Base-by-base conservation (phyloP, 129 eudicot genomes). In the Heracleum sosnowskyi region DNA sequence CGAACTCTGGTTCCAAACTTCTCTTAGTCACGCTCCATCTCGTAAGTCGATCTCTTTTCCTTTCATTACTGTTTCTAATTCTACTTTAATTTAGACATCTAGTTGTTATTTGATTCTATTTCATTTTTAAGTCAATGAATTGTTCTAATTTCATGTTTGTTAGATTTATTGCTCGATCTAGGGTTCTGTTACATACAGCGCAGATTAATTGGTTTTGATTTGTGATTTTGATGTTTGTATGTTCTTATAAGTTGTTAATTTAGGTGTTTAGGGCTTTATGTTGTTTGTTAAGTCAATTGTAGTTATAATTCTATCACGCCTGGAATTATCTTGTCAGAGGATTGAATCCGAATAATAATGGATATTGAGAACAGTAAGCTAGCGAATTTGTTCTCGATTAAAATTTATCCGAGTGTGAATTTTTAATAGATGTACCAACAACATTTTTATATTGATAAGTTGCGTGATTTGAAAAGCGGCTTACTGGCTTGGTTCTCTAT, bases 1-100 rank as follows among this genome's bases (percentile, higher is more conserved):
- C 11, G 94, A 95, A 89, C 91, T 88, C 71, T 95, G 98, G 98
- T 95, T 95, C 37, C 90, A 95, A 24, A 81, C 82, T 10, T 78
- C 87, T 7, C 82, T 80, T 47, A 81, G 90, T 75, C 80, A 91
- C 71, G 97, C 98, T 45, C 98, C 98, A 51, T 95, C 98, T 46
- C 98, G 98, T 95, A 87, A 4, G 97, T 85, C 55, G 4, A 18
- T 39, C 36, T 51, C 60, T 6, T 51, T 6, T 20, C 62, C 22
- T 5, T 47, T 46, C 53, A 17, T 46, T 45, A 15, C 4, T 13
- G 51, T 49, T 49, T 18, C n/a, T 18, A 20, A 18, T 49, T 49
- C n/a, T 49, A 49, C 9, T 5, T 49, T 47, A 7, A 47, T 47
- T 47, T 5, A 41, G 2, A 41, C 47, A 44, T 44, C 2, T 44